These are phyloP conservation scores for Eucalyptus sp. DNA, from an alignment of 345 rosid species.

Conservation along the genomic window DNA sequence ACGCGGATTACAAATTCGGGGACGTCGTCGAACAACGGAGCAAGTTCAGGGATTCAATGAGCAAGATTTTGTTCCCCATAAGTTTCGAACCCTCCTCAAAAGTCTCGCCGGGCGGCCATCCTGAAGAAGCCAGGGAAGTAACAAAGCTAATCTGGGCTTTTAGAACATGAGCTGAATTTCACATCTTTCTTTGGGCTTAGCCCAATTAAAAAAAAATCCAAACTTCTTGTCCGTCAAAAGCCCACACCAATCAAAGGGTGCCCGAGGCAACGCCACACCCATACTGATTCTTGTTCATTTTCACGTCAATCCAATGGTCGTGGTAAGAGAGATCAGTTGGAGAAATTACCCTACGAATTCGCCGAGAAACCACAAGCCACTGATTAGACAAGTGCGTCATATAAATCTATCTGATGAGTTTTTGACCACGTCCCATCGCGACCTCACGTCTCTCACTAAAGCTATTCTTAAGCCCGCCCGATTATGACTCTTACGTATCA, in stretches of 20 bases:
- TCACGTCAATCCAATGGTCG: background rate
- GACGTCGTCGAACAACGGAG: background rate
- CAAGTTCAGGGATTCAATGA: background rate
- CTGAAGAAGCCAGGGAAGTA: background rate
- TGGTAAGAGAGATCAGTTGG: background rate
- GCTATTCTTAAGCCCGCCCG: background rate
- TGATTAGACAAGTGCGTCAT: background rate
- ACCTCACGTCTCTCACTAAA: too few species aligned
- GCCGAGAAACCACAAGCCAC: rapidly evolving
- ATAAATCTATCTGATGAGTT: background rate
- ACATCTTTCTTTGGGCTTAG: background rate
- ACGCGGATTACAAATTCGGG: background rate
- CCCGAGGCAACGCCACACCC: background rate
- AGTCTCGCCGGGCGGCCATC: background rate
- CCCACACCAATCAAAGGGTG: background rate
- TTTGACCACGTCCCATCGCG: background rate
- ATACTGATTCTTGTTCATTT: background rate
- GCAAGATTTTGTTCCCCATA: background rate
- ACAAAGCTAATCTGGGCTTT: background rate
- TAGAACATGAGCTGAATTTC: background rate
- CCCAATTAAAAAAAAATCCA: background rate
- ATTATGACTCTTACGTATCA: background rate
- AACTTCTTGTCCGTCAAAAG: background rate
- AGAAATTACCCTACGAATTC: background rate
- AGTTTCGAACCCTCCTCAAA: background rate